Evolutionary conservation across 768 basidiomycete genomes (phyloP).

Genomic region (Lyophyllum semitale): DNA sequence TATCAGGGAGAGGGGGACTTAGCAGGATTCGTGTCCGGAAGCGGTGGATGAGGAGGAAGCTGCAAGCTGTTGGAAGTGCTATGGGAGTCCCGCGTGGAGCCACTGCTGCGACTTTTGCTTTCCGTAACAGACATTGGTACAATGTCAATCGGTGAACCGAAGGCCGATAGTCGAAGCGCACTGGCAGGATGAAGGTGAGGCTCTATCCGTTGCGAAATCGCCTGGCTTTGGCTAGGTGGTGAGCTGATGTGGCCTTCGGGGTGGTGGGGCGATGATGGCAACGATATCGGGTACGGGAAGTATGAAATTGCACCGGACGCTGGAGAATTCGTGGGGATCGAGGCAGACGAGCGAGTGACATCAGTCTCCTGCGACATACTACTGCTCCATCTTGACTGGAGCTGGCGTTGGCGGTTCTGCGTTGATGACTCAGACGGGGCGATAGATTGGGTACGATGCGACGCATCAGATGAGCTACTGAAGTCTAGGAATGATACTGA

Average conservation of each 20-base stretch:
- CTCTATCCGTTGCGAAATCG: constrained; percentile 50
- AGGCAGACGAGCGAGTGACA: constrained; percentile 10
- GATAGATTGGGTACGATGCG: constrained; percentile 21
- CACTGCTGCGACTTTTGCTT: constrained; percentile 48
- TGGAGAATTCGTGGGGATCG: constrained; percentile 14
- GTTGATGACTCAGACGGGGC: constrained; percentile 12
- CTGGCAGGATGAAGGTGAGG: constrained; percentile 39
- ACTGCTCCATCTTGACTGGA: constrained; percentile 43
- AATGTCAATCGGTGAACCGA: constrained; percentile 57
- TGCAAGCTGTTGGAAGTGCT: constrained; percentile 22
- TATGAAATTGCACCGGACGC: constrained; percentile 22
- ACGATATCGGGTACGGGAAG: constrained; percentile 49
- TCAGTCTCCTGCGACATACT: constrained; percentile 15
- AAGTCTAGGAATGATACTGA: constrained; percentile 42
- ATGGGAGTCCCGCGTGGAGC: constrained; percentile 27
- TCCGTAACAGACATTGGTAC: constrained; percentile 58
- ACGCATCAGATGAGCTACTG: constrained; percentile 30
- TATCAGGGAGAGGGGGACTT: neutral
- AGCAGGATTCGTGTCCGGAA: constrained; percentile 22
- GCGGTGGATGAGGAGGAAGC: constrained; percentile 44
- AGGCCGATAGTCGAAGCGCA: constrained; percentile 31
- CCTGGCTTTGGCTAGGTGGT: constrained; percentile 14
- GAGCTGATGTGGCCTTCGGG: constrained; percentile 18
- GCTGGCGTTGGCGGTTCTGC: constrained; percentile 7
- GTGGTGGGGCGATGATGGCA: constrained; percentile 44